These are phyloP conservation scores for Sporothrix brunneoviolacea DNA, from an alignment of 2,329 filamentous ascomycete genomes.

Conservation along the genomic window DNA sequence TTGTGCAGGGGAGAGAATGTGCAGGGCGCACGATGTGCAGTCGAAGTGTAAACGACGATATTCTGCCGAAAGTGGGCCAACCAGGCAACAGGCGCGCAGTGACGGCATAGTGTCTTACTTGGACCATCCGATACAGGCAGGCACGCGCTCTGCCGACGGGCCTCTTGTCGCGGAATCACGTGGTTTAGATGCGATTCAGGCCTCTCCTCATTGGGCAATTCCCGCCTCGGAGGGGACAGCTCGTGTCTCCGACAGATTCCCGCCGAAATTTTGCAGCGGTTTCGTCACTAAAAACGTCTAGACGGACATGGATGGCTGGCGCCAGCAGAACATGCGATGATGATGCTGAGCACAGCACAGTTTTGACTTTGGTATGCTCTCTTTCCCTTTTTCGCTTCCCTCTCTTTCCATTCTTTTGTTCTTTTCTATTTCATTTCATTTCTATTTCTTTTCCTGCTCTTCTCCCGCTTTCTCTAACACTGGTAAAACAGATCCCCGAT, in stretches of 20 bases:
- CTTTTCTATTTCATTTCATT: not conserved
- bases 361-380: no score
- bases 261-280: not conserved
- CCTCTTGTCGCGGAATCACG: constrained; percentile 12
- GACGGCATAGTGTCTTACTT: no score
- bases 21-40: no score
- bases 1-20: no score
- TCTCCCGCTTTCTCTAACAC: not conserved
- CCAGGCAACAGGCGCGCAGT: constrained; percentile 1
- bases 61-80: constrained; percentile 1
- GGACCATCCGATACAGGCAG: no score
- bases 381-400: not conserved
- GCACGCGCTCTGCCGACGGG: no score
- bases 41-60: no score
- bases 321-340: no score
- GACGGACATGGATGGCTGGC: not conserved
- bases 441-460: not conserved
- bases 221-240: no score
- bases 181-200: constrained; percentile 5
- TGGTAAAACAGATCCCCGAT: not conserved
- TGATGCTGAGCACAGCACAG: no score
- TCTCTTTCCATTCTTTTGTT: not conserved
- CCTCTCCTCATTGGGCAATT: constrained; percentile 14
- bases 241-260: constrained; percentile 13
- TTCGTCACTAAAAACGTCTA: constrained; percentile 8